Base-by-base conservation (phyloP, 1,139 yeast genomes). In the Pichia sp. region DNA sequence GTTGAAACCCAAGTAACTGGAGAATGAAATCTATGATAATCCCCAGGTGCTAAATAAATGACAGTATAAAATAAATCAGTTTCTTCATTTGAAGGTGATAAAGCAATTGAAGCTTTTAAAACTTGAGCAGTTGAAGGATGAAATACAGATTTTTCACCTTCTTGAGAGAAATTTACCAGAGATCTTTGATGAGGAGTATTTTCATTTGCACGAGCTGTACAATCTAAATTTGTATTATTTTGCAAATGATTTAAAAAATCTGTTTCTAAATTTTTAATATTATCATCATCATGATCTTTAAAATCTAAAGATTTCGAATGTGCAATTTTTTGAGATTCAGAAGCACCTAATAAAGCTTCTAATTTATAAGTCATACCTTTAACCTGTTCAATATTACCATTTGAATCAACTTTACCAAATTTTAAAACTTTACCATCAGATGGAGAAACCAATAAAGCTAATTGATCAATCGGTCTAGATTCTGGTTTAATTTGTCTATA, bases 1-100 rank as follows among this genome's bases (percentile, higher is more conserved):
- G 94, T 89, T 34, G 95, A 79, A 24, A 92, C 97, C 99, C 99
- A 94, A 63, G 86, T 84, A 3, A 90, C 78, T 5, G 99, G 98
- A 4, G 97, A 87, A 63, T 94, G 99, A 68, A 84, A 94, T 53
- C 96, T 82, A 66, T 94, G 99, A 64, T 94, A 94, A 62, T 94
- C 98, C 32, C 98, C 99, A 1, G 99, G 99, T 0, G 97, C 97
- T 47, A 94, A 73, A 62, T 94, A 94, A 33, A 94, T 87, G 24
- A 94, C 99, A 1, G 96, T 82, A 63, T 86, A 92, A 61, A 74
- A 92, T 47, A 94, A 70, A 56, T 82, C 81, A 50, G 82, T 85
- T 41, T 74, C 72, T 16, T n/a, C n/a, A n/a, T n/a, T n/a, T n/a
- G 40, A 22, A 24, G 44, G 38, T 33, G 45, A 12, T 23, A 62